These are phyloP conservation scores for Coelastrella sp. DNA, from an alignment of 139 green algal species.

Conservation along the genomic window DNA sequence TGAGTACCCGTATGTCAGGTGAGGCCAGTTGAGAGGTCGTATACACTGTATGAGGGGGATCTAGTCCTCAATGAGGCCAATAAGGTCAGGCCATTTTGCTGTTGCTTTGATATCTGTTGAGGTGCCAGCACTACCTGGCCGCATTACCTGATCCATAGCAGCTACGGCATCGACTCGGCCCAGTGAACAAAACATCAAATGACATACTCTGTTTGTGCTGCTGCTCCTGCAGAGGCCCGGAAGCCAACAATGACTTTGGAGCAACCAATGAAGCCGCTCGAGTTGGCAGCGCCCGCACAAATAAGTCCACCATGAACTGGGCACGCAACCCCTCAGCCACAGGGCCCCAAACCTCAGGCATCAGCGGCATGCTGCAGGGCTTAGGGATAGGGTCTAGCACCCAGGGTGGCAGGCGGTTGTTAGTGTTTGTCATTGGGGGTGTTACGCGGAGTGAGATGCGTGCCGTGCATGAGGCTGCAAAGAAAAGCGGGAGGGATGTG, in stretches of 20 bases:
- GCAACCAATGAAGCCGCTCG: not conserved
- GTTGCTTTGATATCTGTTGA: too few species aligned
- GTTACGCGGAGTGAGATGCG: constrained; percentile 89
- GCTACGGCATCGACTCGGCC: not conserved
- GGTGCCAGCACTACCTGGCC: too few species aligned
- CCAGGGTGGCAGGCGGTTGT: constrained; percentile 64
- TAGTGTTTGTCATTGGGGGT: constrained; percentile 93
- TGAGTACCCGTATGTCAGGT: constrained; percentile 87
- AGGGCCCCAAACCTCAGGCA: not conserved
- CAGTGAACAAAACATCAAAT: too few species aligned
- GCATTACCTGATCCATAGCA: too few species aligned
- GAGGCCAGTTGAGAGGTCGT: not conserved
- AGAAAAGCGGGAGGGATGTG: constrained; percentile 77
- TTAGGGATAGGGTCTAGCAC: not conserved
- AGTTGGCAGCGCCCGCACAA: constrained; percentile 45
- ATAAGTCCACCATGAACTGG: constrained; percentile 54
- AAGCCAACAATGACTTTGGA: not conserved
- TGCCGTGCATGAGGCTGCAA: constrained; percentile 81
- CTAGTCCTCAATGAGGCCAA: too few species aligned
- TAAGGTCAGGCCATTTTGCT: too few species aligned
- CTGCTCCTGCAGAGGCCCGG: constrained; percentile 33
- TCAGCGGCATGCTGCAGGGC: not conserved
- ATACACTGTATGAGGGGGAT: too few species aligned
- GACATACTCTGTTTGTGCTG: not conserved
- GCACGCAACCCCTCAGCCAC: constrained; percentile 27